Base-by-base conservation (phyloP, 2,329 filamentous ascomycete genomes). In the Paecilomyces dactylethromorphus region DNA sequence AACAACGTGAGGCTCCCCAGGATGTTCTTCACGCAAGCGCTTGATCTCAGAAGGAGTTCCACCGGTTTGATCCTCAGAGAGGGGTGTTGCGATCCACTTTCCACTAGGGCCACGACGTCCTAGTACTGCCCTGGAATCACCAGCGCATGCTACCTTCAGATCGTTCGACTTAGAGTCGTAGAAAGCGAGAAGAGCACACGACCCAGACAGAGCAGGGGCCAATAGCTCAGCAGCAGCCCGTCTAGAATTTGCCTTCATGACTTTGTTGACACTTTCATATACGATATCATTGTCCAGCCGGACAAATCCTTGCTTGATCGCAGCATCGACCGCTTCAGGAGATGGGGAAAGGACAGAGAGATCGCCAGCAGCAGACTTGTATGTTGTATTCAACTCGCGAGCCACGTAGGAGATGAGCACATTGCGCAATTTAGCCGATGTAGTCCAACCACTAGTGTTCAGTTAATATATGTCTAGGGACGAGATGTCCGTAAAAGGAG, bases 51-150 rank as follows among this genome's bases (percentile, higher is more conserved):
- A 90, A 8, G 88, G 87, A 60, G 92, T 99, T 63, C 86, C 87
- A 50, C 95, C 95, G 1, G 94, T 99, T 78, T 97, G 93, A 69
- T 99, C 94, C 59, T 92, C 87, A 0, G 92, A 97, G 1, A 99
- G 82, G 1, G 93, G 84, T 0, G 88, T 96, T 32, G 93, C 94
- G 6, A 87, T 89, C 94, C 94, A 99, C 76, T 96, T 96, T 58
- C 93, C 93, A 60, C 84, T 91, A 7, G 78, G 60, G 3, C 85
- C 86, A 65, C 90, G 85, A 51, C 92, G 88, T 12, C 94, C 94
- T 10, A 99, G 83, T 1, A 99, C 91, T 15, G 94, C 94, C 51
- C 94, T 86, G n/a, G 92, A 97, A 75, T 99, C 94, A 57, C 94
- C 94, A 0, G 94, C 96, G 73, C 92, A 96, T 11, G 94, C 94